Conservation (phyloP, 345 rosid genomes). For the Limnanthes douglasii region DNA sequence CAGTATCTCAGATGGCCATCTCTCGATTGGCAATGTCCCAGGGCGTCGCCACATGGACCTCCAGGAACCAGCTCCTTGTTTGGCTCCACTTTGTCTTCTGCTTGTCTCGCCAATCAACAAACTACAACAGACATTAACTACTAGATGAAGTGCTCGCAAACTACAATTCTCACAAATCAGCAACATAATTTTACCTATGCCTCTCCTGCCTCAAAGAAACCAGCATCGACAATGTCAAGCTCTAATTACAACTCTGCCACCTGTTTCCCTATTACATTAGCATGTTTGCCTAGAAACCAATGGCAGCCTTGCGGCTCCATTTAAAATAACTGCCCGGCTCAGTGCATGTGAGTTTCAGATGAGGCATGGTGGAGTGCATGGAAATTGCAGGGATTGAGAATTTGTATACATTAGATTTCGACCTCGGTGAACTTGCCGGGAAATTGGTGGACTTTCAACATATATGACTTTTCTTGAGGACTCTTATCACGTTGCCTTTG, state of each 20-base stretch:
- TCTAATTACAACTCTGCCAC: conserved; percentile 95
- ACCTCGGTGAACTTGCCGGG: conserved; percentile 92
- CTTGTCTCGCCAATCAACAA: no score
- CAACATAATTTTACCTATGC: no score
- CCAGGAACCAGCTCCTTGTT: no score
- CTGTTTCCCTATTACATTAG: conserved; percentile 82
- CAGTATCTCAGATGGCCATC: no score
- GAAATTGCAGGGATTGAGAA: conserved; percentile 89
- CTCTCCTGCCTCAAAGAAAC: conserved; percentile 89
- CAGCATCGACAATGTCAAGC: conserved; percentile 99
- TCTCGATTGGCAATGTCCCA: no score
- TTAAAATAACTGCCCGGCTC: conserved; percentile 74
- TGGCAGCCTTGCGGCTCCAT: conserved; percentile 79
- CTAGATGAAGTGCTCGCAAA: no score
- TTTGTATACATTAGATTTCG: conserved; percentile 90
- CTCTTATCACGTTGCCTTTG: conserved; percentile 72
- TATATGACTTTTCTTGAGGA: conserved; percentile 68
- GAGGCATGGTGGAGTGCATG: conserved; percentile 74
- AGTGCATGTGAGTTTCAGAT: conserved; percentile 73
- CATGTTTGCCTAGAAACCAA: conserved; percentile 97
- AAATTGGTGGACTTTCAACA: conserved; percentile 59
- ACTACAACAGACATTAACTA: no score
- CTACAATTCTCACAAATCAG: no score
- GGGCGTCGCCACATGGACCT: no score
- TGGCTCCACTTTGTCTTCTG: no score